phyloP scores from a whole-genome alignment of 371 early-diverging fungal genomes.

The Mortierella sp. region DNA sequence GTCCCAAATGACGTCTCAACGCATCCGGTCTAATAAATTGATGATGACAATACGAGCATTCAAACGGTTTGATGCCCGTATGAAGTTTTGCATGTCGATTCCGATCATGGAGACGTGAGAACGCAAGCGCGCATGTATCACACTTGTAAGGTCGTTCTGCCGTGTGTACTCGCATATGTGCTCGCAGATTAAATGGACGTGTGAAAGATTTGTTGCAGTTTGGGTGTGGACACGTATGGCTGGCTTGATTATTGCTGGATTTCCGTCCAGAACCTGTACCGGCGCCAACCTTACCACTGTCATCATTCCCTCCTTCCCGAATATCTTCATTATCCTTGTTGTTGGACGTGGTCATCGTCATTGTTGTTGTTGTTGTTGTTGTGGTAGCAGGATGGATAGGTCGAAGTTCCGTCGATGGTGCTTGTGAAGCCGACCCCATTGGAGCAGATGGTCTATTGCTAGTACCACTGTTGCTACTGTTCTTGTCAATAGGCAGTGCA shows the following conservation, averaged over 20 bases:
- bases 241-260: conserved; percentile 24
- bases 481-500: conserved; percentile 25
- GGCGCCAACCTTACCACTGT: conserved; percentile 19
- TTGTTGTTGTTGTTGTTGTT: no score
- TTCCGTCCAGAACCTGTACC: no score
- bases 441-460: background rate
- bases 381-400: background rate
- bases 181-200: conserved; percentile 84
- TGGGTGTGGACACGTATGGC: conserved; percentile 59
- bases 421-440: background rate
- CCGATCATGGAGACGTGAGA: conserved; percentile 83
- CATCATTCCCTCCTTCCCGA: conserved; percentile 8
- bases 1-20: conserved; percentile 66
- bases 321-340: conserved; percentile 9
- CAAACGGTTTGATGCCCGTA: conserved; percentile 72
- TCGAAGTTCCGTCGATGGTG: no score
- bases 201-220: conserved; percentile 82
- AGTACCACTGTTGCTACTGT: conserved; percentile 5
- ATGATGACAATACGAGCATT: conserved; percentile 67
- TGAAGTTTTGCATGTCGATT: conserved; percentile 84
- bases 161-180: conserved; percentile 83
- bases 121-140: conserved; percentile 66
- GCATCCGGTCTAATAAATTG: conserved; percentile 78
- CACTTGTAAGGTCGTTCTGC: conserved; percentile 81
- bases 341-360: no score